These are phyloP conservation scores for Geotrichum siamense DNA, from an alignment of 1,139 yeast genomes.

Conservation along the genomic window DNA sequence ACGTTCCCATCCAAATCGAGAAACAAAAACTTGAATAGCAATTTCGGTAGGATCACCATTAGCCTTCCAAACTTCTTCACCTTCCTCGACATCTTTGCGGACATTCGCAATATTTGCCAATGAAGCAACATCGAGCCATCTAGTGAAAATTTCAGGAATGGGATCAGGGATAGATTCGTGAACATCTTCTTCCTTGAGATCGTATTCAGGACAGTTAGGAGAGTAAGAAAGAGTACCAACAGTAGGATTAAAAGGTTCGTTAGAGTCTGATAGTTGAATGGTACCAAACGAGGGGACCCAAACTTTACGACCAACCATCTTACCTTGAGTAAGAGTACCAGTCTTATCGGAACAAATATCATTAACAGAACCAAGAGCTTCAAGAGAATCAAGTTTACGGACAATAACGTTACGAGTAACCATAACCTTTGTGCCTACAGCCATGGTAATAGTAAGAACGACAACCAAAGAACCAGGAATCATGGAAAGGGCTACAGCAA, in stretches of 20 bases:
- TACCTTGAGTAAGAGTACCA: conserved; percentile 75
- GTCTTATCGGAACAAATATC: conserved; percentile 82
- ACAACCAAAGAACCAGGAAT: conserved; percentile 77
- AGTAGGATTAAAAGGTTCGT: conserved; percentile 69
- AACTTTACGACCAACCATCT: conserved; percentile 63
- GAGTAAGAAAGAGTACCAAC: conserved; percentile 48
- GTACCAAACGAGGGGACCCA: conserved; percentile 80
- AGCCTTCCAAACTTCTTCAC: conserved; percentile 52
- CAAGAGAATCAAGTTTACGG: conserved; percentile 60
- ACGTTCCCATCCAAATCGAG: conserved; percentile 48
- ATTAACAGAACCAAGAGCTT: conserved; percentile 72
- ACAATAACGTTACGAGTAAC: conserved; percentile 65
- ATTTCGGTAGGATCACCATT: conserved; percentile 84
- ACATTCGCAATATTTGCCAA: conserved; percentile 68
- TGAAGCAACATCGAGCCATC: conserved; percentile 56
- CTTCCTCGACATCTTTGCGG: conserved; percentile 37
- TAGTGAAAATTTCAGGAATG: conserved; percentile 23
- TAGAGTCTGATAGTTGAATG: conserved; percentile 50
- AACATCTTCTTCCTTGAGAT: conserved; percentile 27
- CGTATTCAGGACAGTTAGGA: conserved; percentile 36
- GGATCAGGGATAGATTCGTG: conserved; percentile 12
- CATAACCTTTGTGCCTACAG: conserved; percentile 79
- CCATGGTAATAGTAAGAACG: conserved; percentile 79
- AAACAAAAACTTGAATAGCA: conserved; percentile 68
- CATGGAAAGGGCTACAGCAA: conserved; percentile 77